Evolutionary conservation across 2,329 filamentous ascomycete genomes (phyloP), one percentile per base, ranked within the genome.

Genomic region (Claviceps paspali): DNA sequence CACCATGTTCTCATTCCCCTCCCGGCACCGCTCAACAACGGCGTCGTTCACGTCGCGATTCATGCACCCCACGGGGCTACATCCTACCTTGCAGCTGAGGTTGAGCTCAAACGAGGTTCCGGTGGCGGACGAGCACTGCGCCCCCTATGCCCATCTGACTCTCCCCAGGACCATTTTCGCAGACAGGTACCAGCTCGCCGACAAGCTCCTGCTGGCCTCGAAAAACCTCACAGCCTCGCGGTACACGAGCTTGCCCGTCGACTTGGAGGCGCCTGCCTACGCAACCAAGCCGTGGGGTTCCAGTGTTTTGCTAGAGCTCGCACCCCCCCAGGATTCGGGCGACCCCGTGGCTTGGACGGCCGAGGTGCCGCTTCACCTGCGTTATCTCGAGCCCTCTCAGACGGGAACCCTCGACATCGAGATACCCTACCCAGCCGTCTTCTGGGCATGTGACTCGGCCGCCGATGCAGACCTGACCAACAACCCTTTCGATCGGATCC

Each of bases 181-280:
- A 28, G 88, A 96, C 62, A 78, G 79, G 51, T 92, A 94, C 59
- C 85, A 93, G 57, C 70, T 95, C 42, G 67, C 64, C 18, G 82
- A 87, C 53, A 59, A 70, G 0, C 67, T 94, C 5, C 91, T 92
- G 59, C 68, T 93, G 22, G 58, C 73, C 3, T 87, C 84, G 1
- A 85, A 93, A 49, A 84, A 92, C 51, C 68, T 95, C 15, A 65
- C 68, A 2, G 64, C 71, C 2, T 61, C 92, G 29, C 76, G 69
- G 31, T 74, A 79, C 44, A 69, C 84, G 11, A 76, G 76, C 19
- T 72, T 82, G 10, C 82, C 84, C 15, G 82, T 87, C 6, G 87
- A 96, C 47, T 76, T 96, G 37, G 88, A 96, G 61, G 86, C 85
- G 0, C 88, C 88, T 1, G 79, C 80, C 48, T 96, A 92, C 64